These are phyloP conservation scores for Clitoria ternatea DNA, from an alignment of 306 rosid genomes.

Conservation along the genomic window DNA sequence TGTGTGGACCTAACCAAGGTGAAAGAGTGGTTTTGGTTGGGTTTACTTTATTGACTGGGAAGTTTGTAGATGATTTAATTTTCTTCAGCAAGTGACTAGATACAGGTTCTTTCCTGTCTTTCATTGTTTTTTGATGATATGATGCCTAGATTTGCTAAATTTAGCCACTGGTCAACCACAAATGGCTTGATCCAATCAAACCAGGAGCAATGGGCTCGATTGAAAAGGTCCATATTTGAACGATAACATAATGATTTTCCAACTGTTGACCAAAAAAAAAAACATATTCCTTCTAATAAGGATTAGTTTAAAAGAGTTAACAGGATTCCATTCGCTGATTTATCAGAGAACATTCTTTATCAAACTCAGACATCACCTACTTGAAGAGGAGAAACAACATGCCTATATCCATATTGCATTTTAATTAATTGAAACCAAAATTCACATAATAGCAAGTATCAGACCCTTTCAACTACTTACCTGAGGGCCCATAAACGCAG, in stretches of 20 bases:
- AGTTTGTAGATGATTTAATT: background rate
- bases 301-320: background rate
- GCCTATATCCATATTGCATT: conserved; percentile 4
- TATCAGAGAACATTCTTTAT: no score
- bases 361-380: background rate
- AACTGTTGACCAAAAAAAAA: no score
- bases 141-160: background rate
- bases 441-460: background rate
- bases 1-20: background rate
- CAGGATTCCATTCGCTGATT: background rate
- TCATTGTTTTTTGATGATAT: background rate
- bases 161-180: conserved; percentile 13
- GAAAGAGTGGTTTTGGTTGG: background rate
- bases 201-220: background rate
- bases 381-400: background rate
- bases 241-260: background rate
- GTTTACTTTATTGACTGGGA: background rate
- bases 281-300: background rate
- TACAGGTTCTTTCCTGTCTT: background rate
- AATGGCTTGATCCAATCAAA: background rate
- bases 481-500: conserved; percentile 99
- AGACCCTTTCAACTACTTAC: conserved; percentile 33
- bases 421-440: background rate
- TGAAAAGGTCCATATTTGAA: background rate
- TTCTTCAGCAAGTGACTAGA: background rate